These are phyloP conservation scores for Acmispon strigosus DNA, from an alignment of 306 rosid species.

Conservation along the genomic window DNA sequence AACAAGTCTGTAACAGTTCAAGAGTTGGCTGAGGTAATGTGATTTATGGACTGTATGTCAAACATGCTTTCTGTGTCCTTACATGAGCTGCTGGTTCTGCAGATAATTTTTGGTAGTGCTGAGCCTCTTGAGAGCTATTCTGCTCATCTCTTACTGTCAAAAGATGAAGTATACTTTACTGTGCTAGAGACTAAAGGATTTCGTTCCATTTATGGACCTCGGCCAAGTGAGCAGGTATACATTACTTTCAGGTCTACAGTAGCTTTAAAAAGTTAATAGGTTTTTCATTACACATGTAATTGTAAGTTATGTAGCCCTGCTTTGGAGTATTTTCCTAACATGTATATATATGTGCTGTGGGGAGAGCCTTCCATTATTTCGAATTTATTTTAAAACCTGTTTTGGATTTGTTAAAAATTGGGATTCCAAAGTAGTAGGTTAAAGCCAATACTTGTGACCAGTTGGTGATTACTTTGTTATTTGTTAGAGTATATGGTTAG, in stretches of 20 bases:
- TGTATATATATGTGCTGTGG: neutral
- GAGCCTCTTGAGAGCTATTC: constrained; percentile 92
- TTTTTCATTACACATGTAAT: neutral
- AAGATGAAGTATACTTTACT: constrained; percentile 84
- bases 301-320: neutral
- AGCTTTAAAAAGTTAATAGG: neutral
- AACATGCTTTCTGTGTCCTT: constrained; percentile 17
- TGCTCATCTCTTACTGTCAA: constrained; percentile 77
- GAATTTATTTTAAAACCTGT: neutral
- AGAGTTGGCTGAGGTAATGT: constrained; percentile 79
- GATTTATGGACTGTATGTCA: constrained; percentile 19
- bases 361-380: constrained; percentile 1
- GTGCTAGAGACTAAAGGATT: constrained; percentile 73
- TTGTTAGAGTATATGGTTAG: neutral
- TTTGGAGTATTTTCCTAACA: neutral
- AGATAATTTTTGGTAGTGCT: constrained; percentile 83
- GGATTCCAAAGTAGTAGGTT: neutral
- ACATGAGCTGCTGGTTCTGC: constrained; percentile 35
- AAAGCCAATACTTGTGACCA: neutral
- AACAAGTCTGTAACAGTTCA: constrained; percentile 71
- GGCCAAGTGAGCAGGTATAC: constrained; percentile 72
- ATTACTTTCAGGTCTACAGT: constrained; percentile 10
- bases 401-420: constrained; percentile 1
- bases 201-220: constrained; percentile 70
- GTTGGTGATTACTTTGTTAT: neutral